Conservation (phyloP, 2,329 filamentous ascomycete species). For the Lecanosticta acicola region DNA sequence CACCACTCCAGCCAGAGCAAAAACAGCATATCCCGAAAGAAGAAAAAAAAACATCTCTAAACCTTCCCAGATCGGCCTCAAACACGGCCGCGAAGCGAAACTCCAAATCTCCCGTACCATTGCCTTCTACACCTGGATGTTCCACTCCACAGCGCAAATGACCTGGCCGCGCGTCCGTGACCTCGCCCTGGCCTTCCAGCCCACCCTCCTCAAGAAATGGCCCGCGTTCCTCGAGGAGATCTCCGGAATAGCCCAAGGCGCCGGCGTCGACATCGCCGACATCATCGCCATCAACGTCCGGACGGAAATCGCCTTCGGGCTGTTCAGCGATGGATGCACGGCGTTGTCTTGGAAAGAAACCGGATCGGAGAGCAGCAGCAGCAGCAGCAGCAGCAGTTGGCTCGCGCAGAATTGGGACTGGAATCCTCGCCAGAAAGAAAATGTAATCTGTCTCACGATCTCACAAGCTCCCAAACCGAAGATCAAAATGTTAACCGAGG, state of each 20-base stretch:
- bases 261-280: slow-evolving; percentile 42
- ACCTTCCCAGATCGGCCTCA: slow-evolving; percentile 41
- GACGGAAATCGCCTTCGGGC: slow-evolving; percentile 53
- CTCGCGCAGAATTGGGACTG: slow-evolving; percentile 43
- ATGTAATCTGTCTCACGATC: slow-evolving; percentile 47
- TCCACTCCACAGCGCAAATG: slow-evolving; percentile 43
- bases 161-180: slow-evolving; percentile 43
- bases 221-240: slow-evolving; percentile 43
- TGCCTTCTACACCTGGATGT: slow-evolving; percentile 45
- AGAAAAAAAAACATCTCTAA: not conserved
- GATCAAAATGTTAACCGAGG: slow-evolving; percentile 55
- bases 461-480: slow-evolving; percentile 37
- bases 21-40: too few relatives aligned
- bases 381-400: slow-evolving; percentile 33
- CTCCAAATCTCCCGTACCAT: slow-evolving; percentile 41
- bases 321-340: slow-evolving; percentile 53
- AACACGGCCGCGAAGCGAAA: slow-evolving; percentile 41
- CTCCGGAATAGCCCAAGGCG: slow-evolving; percentile 47
- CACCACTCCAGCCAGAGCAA: not conserved
- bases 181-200: slow-evolving; percentile 45
- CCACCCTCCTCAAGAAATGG: slow-evolving; percentile 40
- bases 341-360: slow-evolving; percentile 47
- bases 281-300: slow-evolving; percentile 55
- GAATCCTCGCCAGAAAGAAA: slow-evolving; percentile 48
- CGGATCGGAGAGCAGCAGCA: slow-evolving; percentile 25